These are phyloP conservation scores for Aureobasidium mangrovei DNA, from an alignment of 2,329 filamentous ascomycete genomes.

Conservation along the genomic window DNA sequence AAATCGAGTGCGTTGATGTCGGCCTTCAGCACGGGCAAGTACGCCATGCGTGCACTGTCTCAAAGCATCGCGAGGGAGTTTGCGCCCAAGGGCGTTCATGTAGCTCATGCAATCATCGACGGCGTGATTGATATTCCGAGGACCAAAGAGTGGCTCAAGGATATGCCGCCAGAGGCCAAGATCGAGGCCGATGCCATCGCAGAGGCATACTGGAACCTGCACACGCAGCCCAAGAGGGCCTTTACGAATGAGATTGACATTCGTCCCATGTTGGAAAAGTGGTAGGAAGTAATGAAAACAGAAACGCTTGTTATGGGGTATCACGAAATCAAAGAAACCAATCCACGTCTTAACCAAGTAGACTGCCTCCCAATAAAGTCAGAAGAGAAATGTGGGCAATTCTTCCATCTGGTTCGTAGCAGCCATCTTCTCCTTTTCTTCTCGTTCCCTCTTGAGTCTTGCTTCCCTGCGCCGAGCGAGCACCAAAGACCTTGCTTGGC, in stretches of 20 bases:
- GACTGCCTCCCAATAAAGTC: conserved; percentile 7
- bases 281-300: conserved; percentile 37
- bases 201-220: conserved; percentile 75
- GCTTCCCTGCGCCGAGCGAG: conserved; percentile 24
- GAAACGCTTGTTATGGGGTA: neutral
- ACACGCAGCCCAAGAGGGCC: conserved; percentile 67
- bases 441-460: conserved; percentile 23
- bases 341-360: no score
- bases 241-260: conserved; percentile 80
- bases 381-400: conserved; percentile 40
- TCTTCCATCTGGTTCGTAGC: conserved; percentile 24
- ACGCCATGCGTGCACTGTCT: conserved; percentile 62
- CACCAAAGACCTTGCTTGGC: neutral
- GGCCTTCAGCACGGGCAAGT: conserved; percentile 71
- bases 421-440: conserved; percentile 22
- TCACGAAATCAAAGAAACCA: neutral
- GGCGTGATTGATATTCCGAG: conserved; percentile 75
- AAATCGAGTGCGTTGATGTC: conserved; percentile 62
- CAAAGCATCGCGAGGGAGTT: conserved; percentile 77
- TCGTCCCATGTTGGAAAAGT: conserved; percentile 75
- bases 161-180: conserved; percentile 54
- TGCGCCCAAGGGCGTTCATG: conserved; percentile 73
- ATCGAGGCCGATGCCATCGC: conserved; percentile 73
- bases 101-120: conserved; percentile 74
- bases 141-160: conserved; percentile 52